Base-by-base conservation (phyloP, 768 basidiomycete genomes). In the Amanita exitialis region DNA sequence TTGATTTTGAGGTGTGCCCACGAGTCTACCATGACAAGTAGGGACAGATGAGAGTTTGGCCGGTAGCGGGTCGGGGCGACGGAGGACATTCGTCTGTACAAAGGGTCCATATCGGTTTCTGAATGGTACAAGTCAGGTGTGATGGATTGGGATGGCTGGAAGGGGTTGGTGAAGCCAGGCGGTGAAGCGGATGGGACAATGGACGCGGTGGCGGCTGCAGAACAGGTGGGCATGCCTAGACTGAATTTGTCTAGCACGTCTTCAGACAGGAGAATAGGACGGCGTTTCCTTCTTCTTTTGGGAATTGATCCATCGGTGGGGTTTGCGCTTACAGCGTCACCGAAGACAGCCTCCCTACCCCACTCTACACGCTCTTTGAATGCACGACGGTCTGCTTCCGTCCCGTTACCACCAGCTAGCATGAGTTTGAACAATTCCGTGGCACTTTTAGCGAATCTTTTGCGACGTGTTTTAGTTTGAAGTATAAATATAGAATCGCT, bases 1-100 rank as follows among this genome's bases (percentile, higher is more conserved):
- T 88, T 79, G 61, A 96, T 93, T 0, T 73, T 70, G 47, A 98
- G 79, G 46, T 79, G 77, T 6, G 90, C 86, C 96, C 96, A 99
- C 59, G 90, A 94, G 66, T 99, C 96, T 16, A 97, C 96, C 93
- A 99, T 98, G 13, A 94, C 93, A 44, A 98, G 79, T 6, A 99
- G 75, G 7, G 90, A 84, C 50, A 98, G 80, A 64, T 99, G 95
- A 1, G 91, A 94, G 63, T 98, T 97, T 6, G 79, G 78, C 6
- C 75, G 69, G 53, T 75, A 73, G 56, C 59, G 56, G 4, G 55
- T 65, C 50, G 56, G 64, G 2, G 39, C 68, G 43, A 77, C 83
- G 57, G 82, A 55, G 55, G 60, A 42, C 21, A 44, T 32, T 7
- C 15, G 39, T n/a, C 61, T 60, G 42, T 25, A 54, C 36, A 49